A percentile compares a stretch with the other conserved stretches of the same genome.
These are phyloP conservation scores for Phaeotremella fagi DNA, from an alignment of 768 basidiomycete genomes.

Conservation along the genomic window DNA sequence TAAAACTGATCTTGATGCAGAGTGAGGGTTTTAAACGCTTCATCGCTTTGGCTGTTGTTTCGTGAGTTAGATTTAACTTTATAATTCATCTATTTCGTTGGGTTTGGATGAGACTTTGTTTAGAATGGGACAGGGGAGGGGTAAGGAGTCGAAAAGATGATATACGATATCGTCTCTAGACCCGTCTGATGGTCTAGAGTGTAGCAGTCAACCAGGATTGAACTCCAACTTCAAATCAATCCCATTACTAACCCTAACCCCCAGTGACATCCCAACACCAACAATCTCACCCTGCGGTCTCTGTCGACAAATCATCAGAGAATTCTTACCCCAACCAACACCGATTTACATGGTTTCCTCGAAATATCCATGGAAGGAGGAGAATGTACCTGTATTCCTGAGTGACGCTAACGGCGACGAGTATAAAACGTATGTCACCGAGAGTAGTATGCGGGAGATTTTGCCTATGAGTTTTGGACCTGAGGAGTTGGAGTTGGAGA, in stretches of 20 bases:
- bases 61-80: conserved; percentile 54
- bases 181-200: too few species aligned
- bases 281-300: conserved; percentile 84
- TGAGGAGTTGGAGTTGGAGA: conserved; percentile 61
- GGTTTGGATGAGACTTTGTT: too few species aligned
- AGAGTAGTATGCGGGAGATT: conserved; percentile 65
- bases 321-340: conserved; percentile 51
- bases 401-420: conserved; percentile 52
- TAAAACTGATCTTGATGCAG: conserved; percentile 49
- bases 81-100: too few species aligned
- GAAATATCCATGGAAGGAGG: conserved; percentile 17
- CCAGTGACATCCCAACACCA: conserved; percentile 61
- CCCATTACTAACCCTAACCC: not conserved
- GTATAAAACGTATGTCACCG: conserved; percentile 19
- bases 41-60: conserved; percentile 70
- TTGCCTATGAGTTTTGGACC: conserved; percentile 87
- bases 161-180: too few species aligned
- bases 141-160: too few species aligned
- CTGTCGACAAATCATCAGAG: conserved; percentile 70
- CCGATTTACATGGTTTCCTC: conserved; percentile 48
- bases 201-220: too few species aligned
- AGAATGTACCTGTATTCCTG: conserved; percentile 56
- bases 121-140: too few species aligned
- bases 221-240: too few species aligned
- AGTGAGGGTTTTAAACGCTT: conserved; percentile 73